Base-by-base conservation (phyloP, 31 red algal genomes). In the Odonthalia washingtoniensis region DNA sequence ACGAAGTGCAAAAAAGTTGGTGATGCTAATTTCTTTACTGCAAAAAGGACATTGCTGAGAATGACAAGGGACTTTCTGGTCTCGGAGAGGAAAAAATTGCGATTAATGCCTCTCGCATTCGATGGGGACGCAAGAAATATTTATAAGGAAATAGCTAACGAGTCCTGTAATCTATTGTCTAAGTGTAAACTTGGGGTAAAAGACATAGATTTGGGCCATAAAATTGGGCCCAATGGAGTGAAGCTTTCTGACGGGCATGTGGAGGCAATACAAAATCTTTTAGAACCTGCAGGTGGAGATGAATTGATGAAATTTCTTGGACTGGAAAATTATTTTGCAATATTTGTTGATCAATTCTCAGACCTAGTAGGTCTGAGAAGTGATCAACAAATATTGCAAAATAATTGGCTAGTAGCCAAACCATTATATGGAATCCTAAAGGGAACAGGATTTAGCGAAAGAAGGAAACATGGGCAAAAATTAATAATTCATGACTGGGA, bases 81-180 rank as follows among this genome's bases (percentile, higher is more conserved):
- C 37, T 65, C 4, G 4, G 39, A 42, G 17, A 26, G 27, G 28
- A 45, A 26, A 68, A 1, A 82, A 82, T 67, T 31, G 32, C 3
- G 79, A 36, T 26, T 82, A 24, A 30, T 82, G 38, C 79, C 79
- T 49, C 64, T 65, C 18, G 79, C 79, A 35, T 82, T 68, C 67
- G 42, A 46, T 28, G 46, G 46, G 30, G 76, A 57, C 46, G 26
- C 76, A 34, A 80, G 46, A 80, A 46, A 26, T 4, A 61, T 82
- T 37, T 82, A 67, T 45, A 26, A 82, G 38, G 57, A 66, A 61
- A 61, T 82, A 34, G 53, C 61, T 24, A 69, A 45, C 42, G 36
- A 9, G 9, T 14, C 49, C 49, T 14, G 9, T 57, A 21, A 57
- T 14, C 12, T 21, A 57, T 21, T 57, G 49, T 57, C 49, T 57